These are phyloP conservation scores for Aquanectria penicillioides DNA, from an alignment of 2,329 filamentous ascomycete species.

Conservation along the genomic window DNA sequence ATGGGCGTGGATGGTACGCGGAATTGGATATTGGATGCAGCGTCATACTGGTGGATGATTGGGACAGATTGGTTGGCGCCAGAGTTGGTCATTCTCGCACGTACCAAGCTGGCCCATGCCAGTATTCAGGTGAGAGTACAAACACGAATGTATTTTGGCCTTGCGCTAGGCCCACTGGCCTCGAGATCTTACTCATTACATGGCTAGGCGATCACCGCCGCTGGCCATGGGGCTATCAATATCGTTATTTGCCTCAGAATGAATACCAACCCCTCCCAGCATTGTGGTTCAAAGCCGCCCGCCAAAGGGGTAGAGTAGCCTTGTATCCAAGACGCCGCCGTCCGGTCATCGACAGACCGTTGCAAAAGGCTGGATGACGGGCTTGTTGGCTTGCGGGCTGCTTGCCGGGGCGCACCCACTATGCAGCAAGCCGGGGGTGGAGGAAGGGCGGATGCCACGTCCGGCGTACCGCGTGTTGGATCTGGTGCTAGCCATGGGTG, in stretches of 20 bases:
- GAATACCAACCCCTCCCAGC: no score
- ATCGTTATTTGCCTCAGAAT: no score
- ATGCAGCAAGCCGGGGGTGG: slow-evolving; percentile 11
- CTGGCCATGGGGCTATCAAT: no score
- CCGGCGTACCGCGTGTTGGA: slow-evolving; percentile 16
- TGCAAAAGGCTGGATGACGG: slow-evolving; percentile 25
- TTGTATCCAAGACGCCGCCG: not conserved
- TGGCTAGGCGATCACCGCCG: no score
- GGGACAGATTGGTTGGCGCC: not conserved
- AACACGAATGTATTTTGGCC: no score
- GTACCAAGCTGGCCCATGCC: slow-evolving; percentile 4
- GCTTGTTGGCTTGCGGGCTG: slow-evolving; percentile 21
- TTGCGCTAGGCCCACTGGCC: no score
- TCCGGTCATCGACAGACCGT: slow-evolving; percentile 20
- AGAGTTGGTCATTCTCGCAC: slow-evolving; percentile 2
- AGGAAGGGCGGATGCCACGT: slow-evolving; percentile 21
- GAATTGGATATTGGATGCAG: slow-evolving; percentile 2
- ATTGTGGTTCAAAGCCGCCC: no score
- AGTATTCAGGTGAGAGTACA: slow-evolving; percentile 4
- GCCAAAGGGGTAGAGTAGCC: no score
- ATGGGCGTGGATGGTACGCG: not conserved
- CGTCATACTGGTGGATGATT: not conserved
- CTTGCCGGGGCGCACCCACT: slow-evolving; percentile 19
- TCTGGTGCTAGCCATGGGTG: slow-evolving; percentile 15
- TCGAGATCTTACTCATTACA: no score